Base-by-base conservation (phyloP, 2,329 filamentous ascomycete species). In the Clarireedia monteithiana region DNA sequence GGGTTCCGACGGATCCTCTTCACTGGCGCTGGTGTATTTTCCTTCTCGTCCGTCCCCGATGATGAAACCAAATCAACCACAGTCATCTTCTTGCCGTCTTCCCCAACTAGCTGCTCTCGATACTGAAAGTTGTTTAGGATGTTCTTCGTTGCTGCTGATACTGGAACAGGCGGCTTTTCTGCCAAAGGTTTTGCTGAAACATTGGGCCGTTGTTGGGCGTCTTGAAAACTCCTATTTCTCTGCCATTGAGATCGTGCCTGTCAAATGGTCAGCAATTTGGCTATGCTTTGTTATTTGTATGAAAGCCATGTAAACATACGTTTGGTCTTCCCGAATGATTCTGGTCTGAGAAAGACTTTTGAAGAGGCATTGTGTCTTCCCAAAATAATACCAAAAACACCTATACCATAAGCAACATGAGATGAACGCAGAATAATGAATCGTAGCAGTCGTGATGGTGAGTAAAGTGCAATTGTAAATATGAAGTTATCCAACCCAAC, bases 51-150 rank as follows among this genome's bases (percentile, higher is more conserved):
- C 17, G 59, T 46, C 14, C 17, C 38, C 4, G 38, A n/a, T 12
- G 44, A 49, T 15, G 63, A 63, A 3, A 60, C 23, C 7, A 63
- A 51, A 59, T 53, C 60, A 24, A 62, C 61, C 14, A 60, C 52
- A 2, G 53, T 15, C 38, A 62, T 67, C 51, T 62, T 66, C 52
- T 54, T 49, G 24, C 52, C 53, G n/a, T 67, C 61, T 3, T 62
- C 59, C 26, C 59, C 61, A 12, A 66, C 4, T 15, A 17, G 38
- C 6, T 59, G 53, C 30, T 58, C 57, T 17, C 75, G 72, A 60
- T 82, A 85, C 55, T 80, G 79, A 65, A 81, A 81, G 34, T 72
- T 71, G 57, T 77, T 79, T 34, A 86, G 73, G 64, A 85, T 86
- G 60, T 73, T 80, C 65, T 81, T 85, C 10, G 83, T 83, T 7